A percentile compares a stretch with the other conserved stretches of the same genome.
phyloP scores from a whole-genome alignment of 192 early-diverging fungal species.

The Kickxella alabastrina region DNA sequence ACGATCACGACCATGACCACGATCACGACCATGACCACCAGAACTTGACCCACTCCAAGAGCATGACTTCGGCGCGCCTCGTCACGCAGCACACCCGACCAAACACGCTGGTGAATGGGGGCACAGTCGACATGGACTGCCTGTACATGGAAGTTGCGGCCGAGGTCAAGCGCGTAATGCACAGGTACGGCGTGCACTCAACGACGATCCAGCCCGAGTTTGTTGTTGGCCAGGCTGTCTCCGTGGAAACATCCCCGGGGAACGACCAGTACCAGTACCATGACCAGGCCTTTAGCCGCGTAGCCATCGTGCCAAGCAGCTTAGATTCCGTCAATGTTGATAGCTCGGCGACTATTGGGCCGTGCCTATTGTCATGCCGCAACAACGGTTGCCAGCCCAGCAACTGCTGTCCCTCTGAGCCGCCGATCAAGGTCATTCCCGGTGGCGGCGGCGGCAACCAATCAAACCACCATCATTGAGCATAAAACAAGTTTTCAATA shows the following conservation, averaged over 20 bases:
- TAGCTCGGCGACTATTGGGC: conserved; percentile 35
- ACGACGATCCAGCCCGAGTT: conserved; percentile 93
- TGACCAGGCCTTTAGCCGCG: conserved; percentile 16
- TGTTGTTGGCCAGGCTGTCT: conserved; percentile 49
- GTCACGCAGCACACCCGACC: conserved; percentile 23
- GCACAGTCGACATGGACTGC: conserved; percentile 46
- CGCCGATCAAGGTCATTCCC: conserved; percentile 43
- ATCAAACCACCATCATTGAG: neutral
- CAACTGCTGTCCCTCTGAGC: conserved; percentile 46
- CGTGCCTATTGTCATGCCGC: conserved; percentile 40
- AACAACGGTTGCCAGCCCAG: conserved; percentile 32
- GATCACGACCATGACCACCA: neutral
- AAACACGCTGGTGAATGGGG: conserved; percentile 10
- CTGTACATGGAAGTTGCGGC: conserved; percentile 70
- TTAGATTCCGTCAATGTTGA: conserved; percentile 6
- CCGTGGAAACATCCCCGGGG: conserved; percentile 21
- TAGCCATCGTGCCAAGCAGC: conserved; percentile 30
- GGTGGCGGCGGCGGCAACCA: conserved; percentile 2
- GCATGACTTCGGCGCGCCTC: conserved; percentile 19
- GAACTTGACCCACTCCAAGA: neutral
- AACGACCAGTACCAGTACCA: neutral
- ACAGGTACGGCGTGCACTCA: conserved; percentile 77
- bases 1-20: conserved; percentile 6
- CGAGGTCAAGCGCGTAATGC: conserved; percentile 72
- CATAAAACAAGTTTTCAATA: neutral